Conservation (phyloP, 1,284 basidiomycete genomes). For the Gastroboletus turbinatus region DNA sequence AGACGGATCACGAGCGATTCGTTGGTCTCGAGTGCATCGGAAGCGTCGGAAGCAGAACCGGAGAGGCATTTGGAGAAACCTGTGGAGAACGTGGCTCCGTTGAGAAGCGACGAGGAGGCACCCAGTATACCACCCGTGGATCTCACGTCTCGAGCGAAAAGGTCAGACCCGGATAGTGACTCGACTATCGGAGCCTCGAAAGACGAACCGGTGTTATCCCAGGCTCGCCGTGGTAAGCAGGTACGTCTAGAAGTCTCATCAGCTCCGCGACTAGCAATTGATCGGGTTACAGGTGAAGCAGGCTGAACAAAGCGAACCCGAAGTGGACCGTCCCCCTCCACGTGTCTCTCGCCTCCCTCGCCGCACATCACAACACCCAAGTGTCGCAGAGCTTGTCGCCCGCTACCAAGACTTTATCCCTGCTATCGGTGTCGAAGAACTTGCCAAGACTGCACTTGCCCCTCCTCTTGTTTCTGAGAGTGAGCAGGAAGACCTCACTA, state of each 20-base stretch:
- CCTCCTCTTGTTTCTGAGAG: constrained; percentile 66
- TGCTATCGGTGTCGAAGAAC: constrained; percentile 66
- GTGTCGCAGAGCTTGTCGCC: constrained; percentile 83
- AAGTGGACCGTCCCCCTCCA: constrained; percentile 19
- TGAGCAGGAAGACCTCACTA: constrained; percentile 57
- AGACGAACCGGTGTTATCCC: constrained; percentile 35
- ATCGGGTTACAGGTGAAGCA: constrained; percentile 16
- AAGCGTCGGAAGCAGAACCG: constrained; percentile 51
- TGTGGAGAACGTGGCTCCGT: constrained; percentile 22
- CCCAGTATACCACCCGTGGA: constrained; percentile 4
- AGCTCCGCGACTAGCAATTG: neutral
- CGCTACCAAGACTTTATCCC: constrained; percentile 79
- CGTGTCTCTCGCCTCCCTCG: constrained; percentile 71
- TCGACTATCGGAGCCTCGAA: constrained; percentile 83
- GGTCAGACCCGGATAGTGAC: constrained; percentile 75
- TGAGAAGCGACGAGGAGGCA: constrained; percentile 26
- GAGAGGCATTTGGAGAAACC: constrained; percentile 30
- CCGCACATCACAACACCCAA: constrained; percentile 54
- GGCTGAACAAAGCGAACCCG: constrained; percentile 24
- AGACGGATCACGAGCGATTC: constrained; percentile 55
- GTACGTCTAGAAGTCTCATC: constrained; percentile 21
- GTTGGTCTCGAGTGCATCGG: constrained; percentile 59
- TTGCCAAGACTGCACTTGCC: constrained; percentile 65
- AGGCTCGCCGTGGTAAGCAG: constrained; percentile 20
- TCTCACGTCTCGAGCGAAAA: constrained; percentile 19